Evolutionary conservation across 805 yeast genomes (phyloP), one percentile per base, ranked within the genome.

Genomic region (Sugiyamaella valdiviana): DNA sequence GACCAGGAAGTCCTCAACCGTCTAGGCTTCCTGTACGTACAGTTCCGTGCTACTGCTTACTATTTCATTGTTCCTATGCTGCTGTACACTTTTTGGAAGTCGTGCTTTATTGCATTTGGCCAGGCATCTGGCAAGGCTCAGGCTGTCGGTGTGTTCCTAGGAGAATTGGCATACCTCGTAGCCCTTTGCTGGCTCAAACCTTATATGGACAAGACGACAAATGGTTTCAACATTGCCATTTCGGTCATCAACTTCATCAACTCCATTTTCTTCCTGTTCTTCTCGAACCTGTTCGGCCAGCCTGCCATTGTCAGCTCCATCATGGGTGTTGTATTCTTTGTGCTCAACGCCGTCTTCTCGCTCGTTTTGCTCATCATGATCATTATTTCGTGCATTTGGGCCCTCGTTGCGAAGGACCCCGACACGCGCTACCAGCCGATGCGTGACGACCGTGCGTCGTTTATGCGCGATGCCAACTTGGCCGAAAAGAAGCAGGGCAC

Each of bases 361-460:
- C 73, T 87, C 56, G 76, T 86, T 59, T 75, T 91, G 60, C 70
- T 93, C 63, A 71, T 93, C 43, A 83, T 90, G 74, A 89, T 96
- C 41, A 81, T 93, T 58, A 79, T 89, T 36, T 85, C 96, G 1
- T 90, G 98, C 70, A 72, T 82, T 5, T 71, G 88, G 67, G 96
- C 96, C 0, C 67, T 93, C 59, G 57, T 90, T 26, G 83, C 85
- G 65, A 88, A 85, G 73, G 89, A 93, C 65, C 98, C 99, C 46
- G 99, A 93, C 67, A 80, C 91, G 7, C 78, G 95, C 58, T 93
- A 93, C 71, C 91, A 88, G 70, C 98, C 96, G 53, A 85, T 91
- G 84, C 85, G 84, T 59, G 99, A 93, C 66, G 99, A 93, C 63
- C 80, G 99, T 64, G 93, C 85, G 45, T 85, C 96, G n/a, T 93